Evolutionary conservation across 495 filamentous ascomycete species (phyloP).

Genomic region (Tuber umbilicatum): DNA sequence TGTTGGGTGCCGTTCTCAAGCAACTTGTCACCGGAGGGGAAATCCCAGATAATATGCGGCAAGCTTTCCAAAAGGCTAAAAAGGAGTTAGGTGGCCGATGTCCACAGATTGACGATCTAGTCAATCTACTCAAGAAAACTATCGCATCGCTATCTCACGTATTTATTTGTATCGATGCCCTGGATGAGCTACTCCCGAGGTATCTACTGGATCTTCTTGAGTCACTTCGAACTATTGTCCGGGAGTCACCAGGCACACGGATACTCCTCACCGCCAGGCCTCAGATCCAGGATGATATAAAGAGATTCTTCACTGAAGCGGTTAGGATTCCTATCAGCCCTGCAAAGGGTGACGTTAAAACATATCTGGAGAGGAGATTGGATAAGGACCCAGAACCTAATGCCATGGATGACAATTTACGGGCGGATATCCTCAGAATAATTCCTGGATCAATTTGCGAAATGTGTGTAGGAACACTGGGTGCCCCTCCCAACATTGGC

Average conservation of each 20-base stretch:
- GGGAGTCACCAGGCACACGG: neutral
- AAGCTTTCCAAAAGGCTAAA: neutral
- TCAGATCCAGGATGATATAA: neutral
- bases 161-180: neutral
- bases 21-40: neutral
- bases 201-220: neutral
- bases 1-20: neutral
- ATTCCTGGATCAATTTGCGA: neutral
- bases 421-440: neutral
- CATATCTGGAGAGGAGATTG: neutral
- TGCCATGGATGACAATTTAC: neutral
- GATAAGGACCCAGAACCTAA: neutral
- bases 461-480: neutral
- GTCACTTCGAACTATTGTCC: neutral
- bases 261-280: neutral
- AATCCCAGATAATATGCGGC: neutral
- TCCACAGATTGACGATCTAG: neutral
- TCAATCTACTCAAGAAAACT: neutral
- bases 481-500: neutral
- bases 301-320: neutral
- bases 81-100: neutral
- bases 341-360: neutral
- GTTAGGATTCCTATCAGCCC: neutral
- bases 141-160: neutral
- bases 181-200: neutral